phyloP scores from a whole-genome alignment of 495 filamentous ascomycete genomes.

The Rhypophila decipiens region DNA sequence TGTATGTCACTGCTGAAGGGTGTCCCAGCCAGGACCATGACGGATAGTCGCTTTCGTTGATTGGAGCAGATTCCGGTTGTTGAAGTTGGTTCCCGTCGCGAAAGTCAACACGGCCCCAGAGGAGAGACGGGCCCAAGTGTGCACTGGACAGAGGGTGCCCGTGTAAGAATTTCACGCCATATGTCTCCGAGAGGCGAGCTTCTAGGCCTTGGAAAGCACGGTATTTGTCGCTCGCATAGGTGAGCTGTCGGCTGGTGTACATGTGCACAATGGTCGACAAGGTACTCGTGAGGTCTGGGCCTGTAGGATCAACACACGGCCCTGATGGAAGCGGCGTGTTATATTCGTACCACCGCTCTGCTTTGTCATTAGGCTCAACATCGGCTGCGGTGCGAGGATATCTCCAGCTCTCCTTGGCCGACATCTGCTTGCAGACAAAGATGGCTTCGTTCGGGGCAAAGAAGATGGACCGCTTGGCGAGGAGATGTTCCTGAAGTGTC shows the following conservation, averaged over 20 bases:
- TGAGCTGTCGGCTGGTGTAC: background rate
- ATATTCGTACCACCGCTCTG: background rate
- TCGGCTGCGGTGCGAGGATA: background rate
- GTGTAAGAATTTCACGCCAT: background rate
- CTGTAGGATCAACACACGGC: too few relatives aligned
- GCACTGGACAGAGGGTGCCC: background rate
- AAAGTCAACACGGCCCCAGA: background rate
- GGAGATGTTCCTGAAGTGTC: background rate
- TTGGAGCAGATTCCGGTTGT: background rate
- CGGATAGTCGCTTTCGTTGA: background rate
- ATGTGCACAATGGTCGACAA: background rate
- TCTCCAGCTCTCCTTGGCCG: slow-evolving; percentile 1
- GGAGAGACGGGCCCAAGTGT: background rate
- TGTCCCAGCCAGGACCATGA: slow-evolving; percentile 1
- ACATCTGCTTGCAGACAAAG: slow-evolving; percentile 1
- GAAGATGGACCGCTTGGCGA: background rate
- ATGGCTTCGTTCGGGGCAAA: background rate
- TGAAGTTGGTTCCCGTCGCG: background rate
- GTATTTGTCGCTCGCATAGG: background rate
- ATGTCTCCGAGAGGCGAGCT: background rate
- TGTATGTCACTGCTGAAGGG: background rate
- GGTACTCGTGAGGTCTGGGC: too few relatives aligned
- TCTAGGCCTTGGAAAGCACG: slow-evolving; percentile 1
- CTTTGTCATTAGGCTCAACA: background rate
- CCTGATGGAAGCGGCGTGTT: background rate